Base-by-base conservation (phyloP, 768 basidiomycete genomes). In the Boletus sp. region DNA sequence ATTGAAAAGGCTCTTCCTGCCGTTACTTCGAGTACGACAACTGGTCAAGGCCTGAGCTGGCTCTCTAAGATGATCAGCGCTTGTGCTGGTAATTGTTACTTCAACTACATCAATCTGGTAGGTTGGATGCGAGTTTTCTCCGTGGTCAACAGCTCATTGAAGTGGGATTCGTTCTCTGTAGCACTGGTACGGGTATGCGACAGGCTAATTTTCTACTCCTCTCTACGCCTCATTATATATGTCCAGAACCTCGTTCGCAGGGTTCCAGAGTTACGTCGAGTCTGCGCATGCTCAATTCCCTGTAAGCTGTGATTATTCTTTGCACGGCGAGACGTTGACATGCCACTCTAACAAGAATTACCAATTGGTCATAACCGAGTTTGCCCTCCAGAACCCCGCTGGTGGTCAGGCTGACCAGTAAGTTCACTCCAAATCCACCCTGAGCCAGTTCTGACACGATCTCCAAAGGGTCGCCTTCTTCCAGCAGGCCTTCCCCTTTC, bases 1-100 rank as follows among this genome's bases (percentile, higher is more conserved):
- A 71, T 76, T 39, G 72, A 71, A 65, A 76, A 74, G 50, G 74
- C 73, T 5, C 69, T 77, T 30, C 75, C 75, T 5, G 68, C 75
- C 0, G 66, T 75, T 8, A 71, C 72, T 11, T 70, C 73, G 12
- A 73, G 71, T 14, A 52, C 56, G 14, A 30, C 50, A 7, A 30
- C 72, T 35, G 73, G 72, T 2, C 47, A 75, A 55, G 75, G 75
- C 14, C 52, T 76, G 28, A 66, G 64, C 37, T 76, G 75, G 73
- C 30, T 76, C 29, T 62, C 66, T 29, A 46, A 73, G 50, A 69
- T 76, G 64, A 68, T 76, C 54, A 48, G 36, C 18, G 68, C 67
- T 8, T 76, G 75, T 53, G 65, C 56, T 32, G 69, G 73, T n/a
- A 15, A 51, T 18, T 77, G 75, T 57, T 64, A 65, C 54, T 71